These are phyloP conservation scores for Apophysomyces variabilis DNA, from an alignment of 371 early-diverging fungal species.

Conservation along the genomic window DNA sequence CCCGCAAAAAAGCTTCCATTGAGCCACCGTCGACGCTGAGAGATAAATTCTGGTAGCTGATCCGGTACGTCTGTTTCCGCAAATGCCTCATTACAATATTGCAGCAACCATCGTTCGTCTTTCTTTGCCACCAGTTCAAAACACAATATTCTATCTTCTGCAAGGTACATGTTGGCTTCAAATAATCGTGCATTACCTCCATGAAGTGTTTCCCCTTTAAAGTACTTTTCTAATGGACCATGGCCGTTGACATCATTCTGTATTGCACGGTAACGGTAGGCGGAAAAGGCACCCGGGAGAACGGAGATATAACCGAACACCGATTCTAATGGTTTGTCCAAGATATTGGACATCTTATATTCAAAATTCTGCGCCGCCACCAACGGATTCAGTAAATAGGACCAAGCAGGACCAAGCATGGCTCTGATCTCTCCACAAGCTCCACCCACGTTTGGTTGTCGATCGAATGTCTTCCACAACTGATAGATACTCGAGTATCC, in stretches of 20 bases:
- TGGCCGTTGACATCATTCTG: constrained; percentile 55
- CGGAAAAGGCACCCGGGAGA: constrained; percentile 78
- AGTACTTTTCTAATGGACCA: constrained; percentile 72
- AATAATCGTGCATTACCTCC: constrained; percentile 56
- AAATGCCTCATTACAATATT: constrained; percentile 71
- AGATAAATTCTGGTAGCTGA: constrained; percentile 68
- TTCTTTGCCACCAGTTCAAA: constrained; percentile 76
- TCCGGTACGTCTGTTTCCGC: constrained; percentile 79
- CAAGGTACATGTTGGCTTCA: constrained; percentile 79
- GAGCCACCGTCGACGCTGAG: constrained; percentile 74
- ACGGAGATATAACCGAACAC: constrained; percentile 88
- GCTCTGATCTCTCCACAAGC: constrained; percentile 79
- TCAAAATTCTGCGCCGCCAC: constrained; percentile 88
- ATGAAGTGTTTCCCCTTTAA: constrained; percentile 64
- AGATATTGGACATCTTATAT: constrained; percentile 84
- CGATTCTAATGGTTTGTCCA: constrained; percentile 84
- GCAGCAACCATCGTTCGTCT: constrained; percentile 66
- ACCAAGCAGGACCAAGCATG: constrained; percentile 56
- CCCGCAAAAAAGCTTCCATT: constrained; percentile 79
- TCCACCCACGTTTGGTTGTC: constrained; percentile 69
- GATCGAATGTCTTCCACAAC: constrained; percentile 74
- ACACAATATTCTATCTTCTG: constrained; percentile 80
- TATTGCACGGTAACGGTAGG: constrained; percentile 66
- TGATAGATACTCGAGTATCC: constrained; percentile 65
- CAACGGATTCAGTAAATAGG: constrained; percentile 72